Evolutionary conservation across 1,139 yeast genomes (phyloP).

Genomic region (Lipomyces yarrowii): DNA sequence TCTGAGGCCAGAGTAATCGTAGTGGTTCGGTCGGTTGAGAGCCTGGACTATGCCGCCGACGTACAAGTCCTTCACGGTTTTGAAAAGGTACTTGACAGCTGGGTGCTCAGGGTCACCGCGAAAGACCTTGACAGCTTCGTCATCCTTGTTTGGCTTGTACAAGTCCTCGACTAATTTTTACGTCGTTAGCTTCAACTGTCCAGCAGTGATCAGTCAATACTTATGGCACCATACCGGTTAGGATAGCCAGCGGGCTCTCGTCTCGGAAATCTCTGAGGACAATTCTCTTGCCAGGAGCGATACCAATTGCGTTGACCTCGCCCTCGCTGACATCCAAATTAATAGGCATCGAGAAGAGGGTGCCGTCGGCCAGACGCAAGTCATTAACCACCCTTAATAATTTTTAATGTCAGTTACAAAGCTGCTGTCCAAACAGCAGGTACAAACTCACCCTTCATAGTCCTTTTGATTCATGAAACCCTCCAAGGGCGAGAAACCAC

Average conservation of each 20-base stretch:
- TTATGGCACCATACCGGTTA: constrained; percentile 39
- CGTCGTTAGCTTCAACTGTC: neutral
- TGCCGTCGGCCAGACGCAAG: constrained; percentile 74
- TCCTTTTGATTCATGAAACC: constrained; percentile 85
- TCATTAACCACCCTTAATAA: constrained; percentile 67
- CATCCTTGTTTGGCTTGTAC: constrained; percentile 75
- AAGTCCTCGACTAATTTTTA: constrained; percentile 64
- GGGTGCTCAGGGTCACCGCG: constrained; percentile 99
- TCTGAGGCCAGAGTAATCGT: constrained; percentile 84
- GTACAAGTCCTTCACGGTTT: constrained; percentile 79
- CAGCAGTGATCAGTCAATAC: neutral
- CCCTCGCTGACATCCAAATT: constrained; percentile 72
- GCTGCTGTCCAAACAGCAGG: neutral
- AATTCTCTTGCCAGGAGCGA: constrained; percentile 62
- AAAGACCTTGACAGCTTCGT: constrained; percentile 83
- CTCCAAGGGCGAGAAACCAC: constrained; percentile 91
- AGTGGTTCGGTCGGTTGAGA: constrained; percentile 79
- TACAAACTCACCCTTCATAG: constrained; percentile 48
- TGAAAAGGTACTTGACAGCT: constrained; percentile 72
- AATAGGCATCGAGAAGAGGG: constrained; percentile 92
- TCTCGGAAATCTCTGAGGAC: constrained; percentile 83
- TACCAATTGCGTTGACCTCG: constrained; percentile 49
- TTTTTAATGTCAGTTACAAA: constrained; percentile 27
- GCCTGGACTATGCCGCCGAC: constrained; percentile 90
- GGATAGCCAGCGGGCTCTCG: constrained; percentile 75